Base-by-base conservation (phyloP, 176 grass and related monocot genomes). In the Coix lacrymajobi region DNA sequence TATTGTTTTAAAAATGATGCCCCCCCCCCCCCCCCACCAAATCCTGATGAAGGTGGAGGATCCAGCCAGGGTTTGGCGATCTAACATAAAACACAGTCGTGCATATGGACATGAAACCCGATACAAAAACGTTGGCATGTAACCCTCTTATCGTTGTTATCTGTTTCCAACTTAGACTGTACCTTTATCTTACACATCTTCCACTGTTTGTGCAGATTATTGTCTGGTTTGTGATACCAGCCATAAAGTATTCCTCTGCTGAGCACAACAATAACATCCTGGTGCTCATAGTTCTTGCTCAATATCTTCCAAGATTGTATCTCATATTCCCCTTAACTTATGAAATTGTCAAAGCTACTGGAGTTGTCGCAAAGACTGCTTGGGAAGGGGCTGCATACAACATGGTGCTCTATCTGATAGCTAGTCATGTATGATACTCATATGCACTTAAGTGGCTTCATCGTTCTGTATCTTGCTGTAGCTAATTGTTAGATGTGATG, bases 331-430 rank as follows among this genome's bases (percentile, higher is more conserved):
- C 91, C 44, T 91, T 96, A 71, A 99, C 88, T 49, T 92, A 92
- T 62, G 89, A 99, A 80, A 96, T 99, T 51, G 34, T 94, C 78
- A 99, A 99, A 84, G 58, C 96, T 65, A 93, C 91, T 75, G 96
- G 96, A 83, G 85, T 99, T 85, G 91, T 99, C 26, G 83, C 93
- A 34, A 99, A 96, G 92, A 94, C 96, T 62, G 96, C 87, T 37
- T 99, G 96, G 96, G 86, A 87, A 82, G 96, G 93, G 52, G 96
- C 96, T 77, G 96, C 87, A n/a, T 99, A 96, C 77, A 99, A 99
- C 84, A 78, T 99, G 32, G 57, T 95, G 32, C 96, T 99, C 52
- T 99, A 99, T 71, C 85, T 99, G 89, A 99, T 99, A 82, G 96
- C 96, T 26, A 99, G 96, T 82, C 96, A 99, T 92, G 96, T 96